Evolutionary conservation across 768 basidiomycete species (phyloP), one percentile per base, ranked within the genome.

Genomic region (Psilocybe subaeruginosa): DNA sequence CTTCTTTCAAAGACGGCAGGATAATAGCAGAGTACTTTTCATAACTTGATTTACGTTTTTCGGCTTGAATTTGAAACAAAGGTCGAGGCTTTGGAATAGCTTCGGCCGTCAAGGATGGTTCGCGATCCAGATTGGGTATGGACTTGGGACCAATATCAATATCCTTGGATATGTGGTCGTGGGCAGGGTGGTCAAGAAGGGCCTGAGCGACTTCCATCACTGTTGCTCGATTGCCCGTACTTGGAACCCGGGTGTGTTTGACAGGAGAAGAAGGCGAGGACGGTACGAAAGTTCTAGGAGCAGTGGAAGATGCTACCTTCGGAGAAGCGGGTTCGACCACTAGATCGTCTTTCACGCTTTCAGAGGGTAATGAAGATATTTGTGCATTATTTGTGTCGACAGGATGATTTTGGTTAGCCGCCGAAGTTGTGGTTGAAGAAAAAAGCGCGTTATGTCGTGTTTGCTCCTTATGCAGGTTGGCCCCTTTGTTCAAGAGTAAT

Each of bases 151-250:
- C 14, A 16, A 43, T 14, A 5, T 43, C 41, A 16, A 23, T 7
- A 19, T 37, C 43, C 3, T 17, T 29, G 14, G 35, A 11, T 4
- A 43, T 52, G 8, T 9, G 30, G 27, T 54, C 53, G 7, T 27
- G 62, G 41, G n/a, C 43, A 9, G 47, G 55, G 23, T 54, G 63
- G 31, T 82, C 78, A 35, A 70, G 77, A 56, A 91, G 70, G 8
- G 83, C 82, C 69, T 87, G 88, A 2, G 89, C 90, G 9, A 93
- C 84, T 45, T 93, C 90, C 91, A 93, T 92, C 23, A 86, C 90
- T 12, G 86, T 85, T 17, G 88, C 84, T 61, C 92, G 78, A 55
- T 83, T 85, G 14, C 89, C 89, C 4, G 89, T 83, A 67, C 85
- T 90, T 4, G 89, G 85, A 54, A 88, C 87, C 19, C 89, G 85